Base-by-base conservation (phyloP, 371 early-diverging fungal species). In the Lichtheimia ramosa region DNA sequence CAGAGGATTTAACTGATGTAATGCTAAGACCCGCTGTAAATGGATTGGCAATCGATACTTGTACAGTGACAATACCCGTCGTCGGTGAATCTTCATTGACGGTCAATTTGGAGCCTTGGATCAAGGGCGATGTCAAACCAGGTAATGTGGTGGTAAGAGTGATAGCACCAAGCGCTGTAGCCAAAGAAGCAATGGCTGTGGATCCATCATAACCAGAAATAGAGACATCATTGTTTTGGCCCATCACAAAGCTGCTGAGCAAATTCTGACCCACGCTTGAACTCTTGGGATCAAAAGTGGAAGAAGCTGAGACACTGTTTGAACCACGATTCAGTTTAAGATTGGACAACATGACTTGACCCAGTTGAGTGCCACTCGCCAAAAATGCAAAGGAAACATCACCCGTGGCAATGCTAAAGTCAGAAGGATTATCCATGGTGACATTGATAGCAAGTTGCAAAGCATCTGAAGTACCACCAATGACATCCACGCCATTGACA, bases 361-460 rank as follows among this genome's bases (percentile, higher is more conserved):
- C 87, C 23, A 86, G 71, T 3, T 60, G 39, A 16, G 59, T 68
- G 27, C 63, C 71, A n/a, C 63, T 62, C 43, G 84, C 79, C 27
- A 75, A 40, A 61, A 86, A 64, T 18, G 65, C 71, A 48, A 85
- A 77, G 43, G 54, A 46, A 39, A 84, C 76, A 59, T 86, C 77
- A 49, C 83, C 84, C 18, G 81, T 77, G 25, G 75, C 50, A 54
- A 89, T 87, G 16, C 75, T 70, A 28, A 87, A 77, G 53, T 69
- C 73, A 48, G 83, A 81, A n/a, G 87, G 89, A 64, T 87, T 88
- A 56, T 61, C 62, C 77, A 88, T 79, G 50, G 79, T 75, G 28
- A 81, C 76, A 49, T 75, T 71, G 50, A 87, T 79, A 42, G 74
- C 71, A 53, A 88, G 69, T n/a, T 74, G 59, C 51, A 88, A 64